These are phyloP conservation scores for Pyronema omphalodes DNA, from an alignment of 495 filamentous ascomycete species.

Conservation along the genomic window DNA sequence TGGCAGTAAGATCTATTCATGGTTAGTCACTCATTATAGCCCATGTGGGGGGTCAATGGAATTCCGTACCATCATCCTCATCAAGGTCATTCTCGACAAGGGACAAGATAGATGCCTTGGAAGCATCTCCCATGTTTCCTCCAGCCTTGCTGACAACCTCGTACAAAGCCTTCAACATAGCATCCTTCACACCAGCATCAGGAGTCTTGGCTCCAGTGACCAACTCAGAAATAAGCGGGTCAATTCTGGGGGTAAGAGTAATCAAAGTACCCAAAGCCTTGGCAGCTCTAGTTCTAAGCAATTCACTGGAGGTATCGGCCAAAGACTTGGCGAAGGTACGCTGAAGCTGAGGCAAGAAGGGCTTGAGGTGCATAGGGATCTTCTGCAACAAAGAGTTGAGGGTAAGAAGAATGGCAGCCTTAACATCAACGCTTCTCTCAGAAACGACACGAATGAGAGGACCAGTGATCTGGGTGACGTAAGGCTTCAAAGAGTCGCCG, in stretches of 20 bases:
- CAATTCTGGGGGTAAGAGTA: constrained; percentile 85
- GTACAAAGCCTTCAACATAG: constrained; percentile 93
- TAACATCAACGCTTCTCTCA: constrained; percentile 85
- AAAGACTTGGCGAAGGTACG: constrained; percentile 90
- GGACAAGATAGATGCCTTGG: constrained; percentile 57
- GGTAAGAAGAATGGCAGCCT: constrained; percentile 81
- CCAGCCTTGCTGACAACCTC: constrained; percentile 93
- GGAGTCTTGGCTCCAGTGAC: constrained; percentile 82
- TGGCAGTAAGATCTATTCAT: constrained; percentile 45
- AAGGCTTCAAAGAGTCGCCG: constrained; percentile 66
- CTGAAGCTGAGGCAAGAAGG: constrained; percentile 91
- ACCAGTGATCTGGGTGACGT: constrained; percentile 93
- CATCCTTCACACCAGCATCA: constrained; percentile 75
- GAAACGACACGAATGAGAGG: constrained; percentile 94
- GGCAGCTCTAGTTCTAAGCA: constrained; percentile 73
- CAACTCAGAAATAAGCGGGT: constrained; percentile 76
- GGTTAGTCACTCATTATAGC: constrained; percentile 1
- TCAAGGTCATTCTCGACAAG: constrained; percentile 74
- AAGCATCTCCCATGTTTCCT: constrained; percentile 78
- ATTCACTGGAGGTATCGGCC: constrained; percentile 80
- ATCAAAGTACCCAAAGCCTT: constrained; percentile 91
- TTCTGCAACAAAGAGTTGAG: constrained; percentile 92
- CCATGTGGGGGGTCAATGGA: background rate
- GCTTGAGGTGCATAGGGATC: constrained; percentile 87
- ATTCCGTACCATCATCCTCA: constrained; percentile 41